Evolutionary conservation across 176 grass and related monocot genomes (phyloP), one percentile per base, ranked within the genome.

Genomic region (Ensete ventricosum): DNA sequence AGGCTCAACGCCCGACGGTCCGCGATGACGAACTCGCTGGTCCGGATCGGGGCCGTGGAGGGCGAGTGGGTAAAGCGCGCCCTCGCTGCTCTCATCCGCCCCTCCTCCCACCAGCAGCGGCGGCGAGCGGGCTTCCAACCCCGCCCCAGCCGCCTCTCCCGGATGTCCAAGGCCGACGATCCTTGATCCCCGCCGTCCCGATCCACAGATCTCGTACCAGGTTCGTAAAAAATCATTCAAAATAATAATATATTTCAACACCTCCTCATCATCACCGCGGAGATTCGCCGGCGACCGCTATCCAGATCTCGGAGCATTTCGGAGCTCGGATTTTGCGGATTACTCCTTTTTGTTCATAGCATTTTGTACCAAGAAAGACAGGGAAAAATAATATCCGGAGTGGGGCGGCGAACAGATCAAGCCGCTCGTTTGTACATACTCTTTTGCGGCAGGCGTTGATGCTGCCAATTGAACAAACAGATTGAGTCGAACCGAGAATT

Each of bases 101-200:
- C 71, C 71, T 73, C 71, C 22, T 73, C 71, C 11, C 71, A 73
- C 11, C 71, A 73, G 52, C 71, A 73, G 71, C n/a, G 52, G n/a
- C 71, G 52, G 52, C 71, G 50, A 20, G 50, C 71, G 6, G 22
- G 3, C 52, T 73, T 73, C 52, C 71, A 26, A 17, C 51, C 43
- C 19, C 52, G 52, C 21, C 71, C 71, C 22, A 73, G 71, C 71
- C 71, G 52, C 52, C 71, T 73, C 52, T 73, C 71, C 11, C 21
- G 50, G 19, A 54, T 55, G 71, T 73, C 71, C 71, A 73, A 73
- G 22, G 51, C 71, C 9, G n/a, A 22, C 11, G 50, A 25, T 53
- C 2, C 1, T 2, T 73, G 52, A 73, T 73, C 71, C 8, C 2
- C 21, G 51, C 51, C 34, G 48, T 23, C 21, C 29, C 9, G 9